Conservation (phyloP, 176 grass and related monocot species). For the Avena eriantha region DNA sequence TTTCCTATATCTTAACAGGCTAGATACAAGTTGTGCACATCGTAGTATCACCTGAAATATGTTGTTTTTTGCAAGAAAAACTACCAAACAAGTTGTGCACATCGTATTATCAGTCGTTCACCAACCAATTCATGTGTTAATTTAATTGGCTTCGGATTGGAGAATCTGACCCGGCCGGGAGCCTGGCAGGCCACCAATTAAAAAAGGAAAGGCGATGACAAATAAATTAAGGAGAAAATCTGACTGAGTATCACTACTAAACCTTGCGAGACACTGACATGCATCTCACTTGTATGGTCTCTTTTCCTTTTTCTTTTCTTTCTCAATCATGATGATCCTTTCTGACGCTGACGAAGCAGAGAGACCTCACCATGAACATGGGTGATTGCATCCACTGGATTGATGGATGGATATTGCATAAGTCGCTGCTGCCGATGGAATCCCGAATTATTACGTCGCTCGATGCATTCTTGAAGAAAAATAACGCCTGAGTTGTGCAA, state of each 20-base stretch:
- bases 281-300: constrained; percentile 2
- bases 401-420: background rate
- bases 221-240: background rate
- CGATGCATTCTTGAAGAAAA: background rate
- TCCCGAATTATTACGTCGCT: background rate
- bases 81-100: background rate
- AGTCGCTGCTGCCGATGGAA: background rate
- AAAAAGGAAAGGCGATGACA: background rate
- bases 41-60: too few relatives aligned
- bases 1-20: too few relatives aligned
- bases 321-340: background rate
- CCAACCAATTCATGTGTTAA: background rate
- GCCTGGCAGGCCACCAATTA: constrained; percentile 10
- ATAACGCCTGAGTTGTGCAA: background rate
- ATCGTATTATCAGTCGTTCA: background rate
- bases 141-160: background rate
- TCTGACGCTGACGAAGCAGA: background rate
- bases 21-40: too few relatives aligned
- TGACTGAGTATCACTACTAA: background rate
- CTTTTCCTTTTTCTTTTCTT: background rate
- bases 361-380: constrained; percentile 32
- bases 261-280: background rate
- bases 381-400: background rate
- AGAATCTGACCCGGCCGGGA: constrained; percentile 20
- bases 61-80: background rate